Conservation (phyloP, 108 stramenopile genomes). For the Skeletonema potamos region DNA sequence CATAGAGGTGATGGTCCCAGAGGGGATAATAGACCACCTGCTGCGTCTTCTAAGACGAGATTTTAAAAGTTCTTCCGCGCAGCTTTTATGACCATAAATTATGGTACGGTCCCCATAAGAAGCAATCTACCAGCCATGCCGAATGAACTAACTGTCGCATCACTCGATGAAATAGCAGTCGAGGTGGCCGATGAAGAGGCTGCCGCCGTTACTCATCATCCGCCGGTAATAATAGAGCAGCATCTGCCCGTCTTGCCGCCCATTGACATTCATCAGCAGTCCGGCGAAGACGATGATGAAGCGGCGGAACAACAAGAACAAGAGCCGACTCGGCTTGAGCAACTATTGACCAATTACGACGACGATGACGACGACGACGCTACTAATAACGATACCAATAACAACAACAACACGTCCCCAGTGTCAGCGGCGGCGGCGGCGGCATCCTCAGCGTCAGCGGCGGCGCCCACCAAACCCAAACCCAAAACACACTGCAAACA, state of each 20-base stretch:
- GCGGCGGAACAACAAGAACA: not conserved
- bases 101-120: no score
- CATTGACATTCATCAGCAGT: not conserved
- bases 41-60: no score
- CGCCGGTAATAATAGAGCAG: no score
- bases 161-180: not conserved
- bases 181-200: slow-evolving; percentile 1
- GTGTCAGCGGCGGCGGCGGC: not conserved
- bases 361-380: no score
- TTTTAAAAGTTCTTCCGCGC: no score
- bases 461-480: not conserved
- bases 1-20: no score
- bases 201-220: not conserved
- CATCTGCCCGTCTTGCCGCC: no score
- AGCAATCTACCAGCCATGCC: not conserved
- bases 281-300: not conserved
- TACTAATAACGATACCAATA: not conserved
- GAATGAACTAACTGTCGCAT: not conserved
- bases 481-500: not conserved
- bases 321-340: no score
- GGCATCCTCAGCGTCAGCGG: no score
- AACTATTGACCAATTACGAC: no score
- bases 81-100: no score
- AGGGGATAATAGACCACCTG: no score
- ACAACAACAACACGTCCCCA: not conserved